Base-by-base conservation (phyloP, 257 asterid species). In the Cruciata laevipes region DNA sequence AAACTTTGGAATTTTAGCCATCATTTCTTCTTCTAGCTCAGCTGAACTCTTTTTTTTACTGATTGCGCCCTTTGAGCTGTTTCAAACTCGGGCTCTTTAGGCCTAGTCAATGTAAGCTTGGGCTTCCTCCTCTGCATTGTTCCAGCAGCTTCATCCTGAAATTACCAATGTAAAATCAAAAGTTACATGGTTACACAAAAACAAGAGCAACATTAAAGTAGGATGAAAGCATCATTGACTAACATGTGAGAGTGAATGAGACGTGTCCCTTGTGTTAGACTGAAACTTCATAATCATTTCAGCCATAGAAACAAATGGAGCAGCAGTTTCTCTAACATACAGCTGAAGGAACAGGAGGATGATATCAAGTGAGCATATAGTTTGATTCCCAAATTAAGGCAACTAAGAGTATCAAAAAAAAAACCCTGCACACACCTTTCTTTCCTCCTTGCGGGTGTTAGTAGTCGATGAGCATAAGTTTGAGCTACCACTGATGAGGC, bases 201-300 rank as follows among this genome's bases (percentile, higher is more conserved):
- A n/a, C n/a, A n/a, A n/a, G n/a, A n/a, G n/a, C n/a, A n/a, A n/a
- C n/a, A n/a, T n/a, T n/a, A n/a, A n/a, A n/a, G n/a, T n/a, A n/a
- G n/a, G n/a, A n/a, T n/a, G n/a, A n/a, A n/a, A n/a, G n/a, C n/a
- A n/a, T n/a, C n/a, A n/a, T n/a, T n/a, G n/a, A n/a, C 16, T 78
- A 78, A 83, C 97, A 82, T 82, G 90, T 63, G 83, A 77, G 71
- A 76, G 71, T 65, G 86, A 81, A 75, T 75, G 65, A 62, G 89
- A 82, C 73, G 78, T 32, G 38, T 84, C 90, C 73, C 96, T 79
- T 61, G 98, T 92, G 80, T 87, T 85, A 17, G 95, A 84, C 73
- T 86, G 93, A 62, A 92, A 92, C 81, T 85, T 92, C 57, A 71
- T 84, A 85, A 85, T 83, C 98, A 92, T 92, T 81, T 92, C 97